Percentiles rank a stretch among this genome's conserved stretches.
These are phyloP conservation scores for Aspergillus jensenii DNA, from an alignment of 2,329 filamentous ascomycete species.

Conservation along the genomic window DNA sequence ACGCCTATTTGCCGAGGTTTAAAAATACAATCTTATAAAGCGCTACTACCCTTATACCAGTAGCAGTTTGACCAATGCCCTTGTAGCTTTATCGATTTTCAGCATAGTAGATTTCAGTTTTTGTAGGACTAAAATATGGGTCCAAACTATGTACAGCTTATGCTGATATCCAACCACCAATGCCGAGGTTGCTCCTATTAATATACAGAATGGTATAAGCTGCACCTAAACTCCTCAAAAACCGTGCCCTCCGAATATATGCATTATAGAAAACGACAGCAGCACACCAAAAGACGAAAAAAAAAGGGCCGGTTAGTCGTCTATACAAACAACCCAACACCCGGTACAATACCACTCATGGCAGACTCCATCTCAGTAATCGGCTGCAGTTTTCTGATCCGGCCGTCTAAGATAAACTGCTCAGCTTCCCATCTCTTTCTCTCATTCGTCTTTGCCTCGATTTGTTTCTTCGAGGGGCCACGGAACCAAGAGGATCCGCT, in stretches of 20 bases:
- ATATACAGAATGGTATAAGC: slow-evolving; percentile 1
- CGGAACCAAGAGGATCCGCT: slow-evolving; percentile 29
- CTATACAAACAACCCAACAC: slow-evolving; percentile 28
- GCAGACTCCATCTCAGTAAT: slow-evolving; percentile 32
- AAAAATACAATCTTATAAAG: neutral
- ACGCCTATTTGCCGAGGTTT: neutral
- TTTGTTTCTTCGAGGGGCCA: slow-evolving; percentile 25
- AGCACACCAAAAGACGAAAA: neutral
- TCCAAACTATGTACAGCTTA: neutral
- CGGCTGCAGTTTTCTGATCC: slow-evolving; percentile 30
- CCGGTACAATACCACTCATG: slow-evolving; percentile 28
- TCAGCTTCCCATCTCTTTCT: slow-evolving; percentile 44
- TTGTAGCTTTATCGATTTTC: neutral
- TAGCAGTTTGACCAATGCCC: neutral
- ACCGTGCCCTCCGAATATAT: neutral
- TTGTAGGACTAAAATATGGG: neutral
- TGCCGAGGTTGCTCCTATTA: neutral
- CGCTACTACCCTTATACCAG: neutral
- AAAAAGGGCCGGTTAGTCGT: too few species aligned
- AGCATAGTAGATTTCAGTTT: neutral
- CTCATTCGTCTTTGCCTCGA: slow-evolving; percentile 28
- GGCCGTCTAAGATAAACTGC: slow-evolving; percentile 37
- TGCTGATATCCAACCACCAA: neutral
- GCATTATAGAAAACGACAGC: neutral
- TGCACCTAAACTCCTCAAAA: slow-evolving; percentile 4